Evolutionary conservation across 225 moss, liverwort and hornwort species (phyloP).

Genomic region (Thuidium tamariscinum): DNA sequence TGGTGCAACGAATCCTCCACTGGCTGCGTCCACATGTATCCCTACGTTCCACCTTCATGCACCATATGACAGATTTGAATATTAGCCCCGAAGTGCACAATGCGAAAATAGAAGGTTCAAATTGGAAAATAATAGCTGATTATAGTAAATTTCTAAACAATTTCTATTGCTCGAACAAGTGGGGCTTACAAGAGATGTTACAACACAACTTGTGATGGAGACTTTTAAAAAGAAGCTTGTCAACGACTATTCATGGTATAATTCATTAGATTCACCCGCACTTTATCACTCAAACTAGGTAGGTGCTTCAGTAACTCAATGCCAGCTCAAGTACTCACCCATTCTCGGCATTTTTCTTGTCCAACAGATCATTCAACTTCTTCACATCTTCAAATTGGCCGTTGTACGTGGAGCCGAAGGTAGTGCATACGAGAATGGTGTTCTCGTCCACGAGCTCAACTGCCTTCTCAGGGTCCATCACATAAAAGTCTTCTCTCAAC

Average conservation of each 20-base stretch:
- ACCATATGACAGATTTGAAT: background rate
- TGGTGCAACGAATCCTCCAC: slow-evolving; percentile 84
- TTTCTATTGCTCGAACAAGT: no score
- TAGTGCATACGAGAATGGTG: slow-evolving; percentile 77
- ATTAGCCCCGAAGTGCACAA: background rate
- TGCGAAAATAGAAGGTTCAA: background rate
- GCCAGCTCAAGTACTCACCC: slow-evolving; percentile 4
- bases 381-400: slow-evolving; percentile 91
- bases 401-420: slow-evolving; percentile 85
- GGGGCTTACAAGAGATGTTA: no score
- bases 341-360: slow-evolving; percentile 59
- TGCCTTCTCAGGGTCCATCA: slow-evolving; percentile 73
- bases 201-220: background rate
- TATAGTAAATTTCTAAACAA: background rate
- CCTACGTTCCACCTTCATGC: slow-evolving; percentile 55
- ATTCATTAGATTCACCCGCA: background rate
- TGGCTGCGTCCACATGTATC: slow-evolving; percentile 91
- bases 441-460: slow-evolving; percentile 88
- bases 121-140: background rate
- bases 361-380: slow-evolving; percentile 50
- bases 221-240: no score
- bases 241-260: background rate
- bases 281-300: background rate
- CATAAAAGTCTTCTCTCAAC: slow-evolving; percentile 36
- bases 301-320: background rate